Evolutionary conservation across 208 protist species (phyloP).

Genomic region (Lotmaria passim): DNA sequence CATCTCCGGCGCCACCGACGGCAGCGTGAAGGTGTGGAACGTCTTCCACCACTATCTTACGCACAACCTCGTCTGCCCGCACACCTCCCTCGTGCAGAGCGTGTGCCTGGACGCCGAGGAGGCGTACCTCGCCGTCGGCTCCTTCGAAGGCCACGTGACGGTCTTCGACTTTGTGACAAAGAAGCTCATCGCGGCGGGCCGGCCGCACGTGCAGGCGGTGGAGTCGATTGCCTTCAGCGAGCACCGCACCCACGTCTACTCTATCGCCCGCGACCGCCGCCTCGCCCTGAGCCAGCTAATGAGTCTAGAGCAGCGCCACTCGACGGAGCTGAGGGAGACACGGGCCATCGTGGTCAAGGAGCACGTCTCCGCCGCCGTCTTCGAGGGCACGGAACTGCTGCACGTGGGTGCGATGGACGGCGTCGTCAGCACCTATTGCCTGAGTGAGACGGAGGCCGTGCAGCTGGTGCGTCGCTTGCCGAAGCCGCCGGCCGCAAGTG

Average conservation of each 20-base stretch:
- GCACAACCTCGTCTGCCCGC: slow-evolving; percentile 79
- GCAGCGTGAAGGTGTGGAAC: slow-evolving; percentile 89
- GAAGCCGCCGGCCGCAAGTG: slow-evolving; percentile 44
- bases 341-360: slow-evolving; percentile 85
- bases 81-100: slow-evolving; percentile 58
- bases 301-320: slow-evolving; percentile 17
- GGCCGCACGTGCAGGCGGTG: slow-evolving; percentile 85
- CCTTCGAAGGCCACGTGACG: slow-evolving; percentile 85
- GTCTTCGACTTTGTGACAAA: slow-evolving; percentile 87
- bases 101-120: slow-evolving; percentile 69
- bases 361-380: slow-evolving; percentile 63
- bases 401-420: slow-evolving; percentile 80
- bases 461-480: slow-evolving; percentile 51
- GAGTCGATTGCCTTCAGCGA: slow-evolving; percentile 67
- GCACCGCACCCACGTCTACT: slow-evolving; percentile 58
- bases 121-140: slow-evolving; percentile 69
- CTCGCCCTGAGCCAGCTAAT: slow-evolving; percentile 52
- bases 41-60: slow-evolving; percentile 91
- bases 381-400: slow-evolving; percentile 57
- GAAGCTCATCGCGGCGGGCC: slow-evolving; percentile 46
- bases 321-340: slow-evolving; percentile 45
- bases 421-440: slow-evolving; percentile 69
- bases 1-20: slow-evolving; percentile 83
- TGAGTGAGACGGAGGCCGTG: slow-evolving; percentile 53
- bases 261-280: slow-evolving; percentile 79